Percentiles rank a stretch among this genome's conserved stretches.
Conservation (phyloP, 192 early-diverging fungal genomes). For the Coemansia javaensis region DNA sequence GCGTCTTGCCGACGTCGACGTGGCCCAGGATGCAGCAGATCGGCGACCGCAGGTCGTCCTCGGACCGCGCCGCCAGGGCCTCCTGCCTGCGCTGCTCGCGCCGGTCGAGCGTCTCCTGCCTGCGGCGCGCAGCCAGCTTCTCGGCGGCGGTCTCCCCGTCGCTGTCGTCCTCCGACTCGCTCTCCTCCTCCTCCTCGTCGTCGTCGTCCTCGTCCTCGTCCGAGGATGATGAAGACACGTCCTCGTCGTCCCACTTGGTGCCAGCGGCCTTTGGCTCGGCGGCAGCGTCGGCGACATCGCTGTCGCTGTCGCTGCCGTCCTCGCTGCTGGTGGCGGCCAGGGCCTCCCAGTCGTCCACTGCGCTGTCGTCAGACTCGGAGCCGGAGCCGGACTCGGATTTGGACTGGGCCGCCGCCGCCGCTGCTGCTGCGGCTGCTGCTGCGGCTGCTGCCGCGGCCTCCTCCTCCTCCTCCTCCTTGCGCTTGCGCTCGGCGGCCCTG, state of each 20-base stretch:
- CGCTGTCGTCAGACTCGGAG: conserved; percentile 55
- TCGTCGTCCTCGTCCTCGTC: conserved; percentile 48
- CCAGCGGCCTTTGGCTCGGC: conserved; percentile 5
- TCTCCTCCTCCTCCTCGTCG: conserved; percentile 43
- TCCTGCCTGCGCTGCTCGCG: conserved; percentile 66
- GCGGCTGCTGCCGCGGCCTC: conserved; percentile 61
- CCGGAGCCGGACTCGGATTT: too few relatives aligned
- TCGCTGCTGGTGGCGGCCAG: conserved; percentile 38
- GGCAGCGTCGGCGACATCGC: conserved; percentile 50
- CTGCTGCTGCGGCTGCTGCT: conserved; percentile 56
- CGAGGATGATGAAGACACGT: not conserved
- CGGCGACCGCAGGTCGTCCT: conserved; percentile 90
- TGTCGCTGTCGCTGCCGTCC: conserved; percentile 40
- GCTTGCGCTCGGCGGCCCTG: conserved; percentile 29
- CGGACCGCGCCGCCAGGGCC: conserved; percentile 77
- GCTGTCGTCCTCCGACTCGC: conserved; percentile 51
- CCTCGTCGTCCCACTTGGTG: not conserved
- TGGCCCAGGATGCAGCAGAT: conserved; percentile 99
- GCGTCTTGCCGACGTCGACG: conserved; percentile 96
- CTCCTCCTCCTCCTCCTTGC: conserved; percentile 53
- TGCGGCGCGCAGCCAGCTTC: conserved; percentile 58
- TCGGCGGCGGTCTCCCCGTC: conserved; percentile 65
- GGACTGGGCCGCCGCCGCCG: too few relatives aligned
- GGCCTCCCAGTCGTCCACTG: conserved; percentile 43
- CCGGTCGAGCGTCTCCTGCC: conserved; percentile 75